Percentiles rank a stretch among this genome's conserved stretches.
These are phyloP conservation scores for Neophaeococcomyces mojaviensis DNA, from an alignment of 2,329 filamentous ascomycete species.

Conservation along the genomic window DNA sequence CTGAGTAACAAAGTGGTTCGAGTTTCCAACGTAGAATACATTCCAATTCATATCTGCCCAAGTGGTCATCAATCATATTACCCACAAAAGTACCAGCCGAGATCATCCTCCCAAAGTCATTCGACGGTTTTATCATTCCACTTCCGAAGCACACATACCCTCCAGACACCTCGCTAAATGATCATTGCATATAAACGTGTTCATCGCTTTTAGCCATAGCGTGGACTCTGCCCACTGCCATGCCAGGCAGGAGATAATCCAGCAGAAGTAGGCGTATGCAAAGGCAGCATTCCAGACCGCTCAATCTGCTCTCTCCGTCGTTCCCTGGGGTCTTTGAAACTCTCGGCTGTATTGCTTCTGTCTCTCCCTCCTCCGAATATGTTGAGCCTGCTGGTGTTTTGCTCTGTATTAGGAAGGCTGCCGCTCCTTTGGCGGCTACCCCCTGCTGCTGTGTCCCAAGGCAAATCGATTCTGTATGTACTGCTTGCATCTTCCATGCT, in stretches of 20 bases:
- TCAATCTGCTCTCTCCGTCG: constrained; percentile 20
- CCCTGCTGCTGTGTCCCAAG: constrained; percentile 15
- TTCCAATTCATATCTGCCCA: no score
- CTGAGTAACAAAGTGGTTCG: no score
- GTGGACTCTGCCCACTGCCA: neutral
- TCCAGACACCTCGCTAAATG: constrained; percentile 8
- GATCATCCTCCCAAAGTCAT: no score
- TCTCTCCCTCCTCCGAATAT: constrained; percentile 10
- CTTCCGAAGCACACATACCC: neutral
- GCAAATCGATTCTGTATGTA: constrained; percentile 26
- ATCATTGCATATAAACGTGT: neutral
- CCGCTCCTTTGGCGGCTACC: constrained; percentile 14
- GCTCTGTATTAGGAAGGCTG: constrained; percentile 11
- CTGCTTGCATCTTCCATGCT: constrained; percentile 23
- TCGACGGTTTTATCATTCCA: no score
- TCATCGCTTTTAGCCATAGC: neutral
- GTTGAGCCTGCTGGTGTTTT: constrained; percentile 13
- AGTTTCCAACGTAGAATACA: no score
- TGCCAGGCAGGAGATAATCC: neutral
- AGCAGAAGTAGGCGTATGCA: neutral
- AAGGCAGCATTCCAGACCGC: constrained; percentile 2
- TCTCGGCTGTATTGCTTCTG: constrained; percentile 13
- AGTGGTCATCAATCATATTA: no score
- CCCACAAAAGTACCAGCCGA: no score
- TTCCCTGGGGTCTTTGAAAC: constrained; percentile 18